Conservation (phyloP, 768 basidiomycete species). For the Exidia glandulosa region DNA sequence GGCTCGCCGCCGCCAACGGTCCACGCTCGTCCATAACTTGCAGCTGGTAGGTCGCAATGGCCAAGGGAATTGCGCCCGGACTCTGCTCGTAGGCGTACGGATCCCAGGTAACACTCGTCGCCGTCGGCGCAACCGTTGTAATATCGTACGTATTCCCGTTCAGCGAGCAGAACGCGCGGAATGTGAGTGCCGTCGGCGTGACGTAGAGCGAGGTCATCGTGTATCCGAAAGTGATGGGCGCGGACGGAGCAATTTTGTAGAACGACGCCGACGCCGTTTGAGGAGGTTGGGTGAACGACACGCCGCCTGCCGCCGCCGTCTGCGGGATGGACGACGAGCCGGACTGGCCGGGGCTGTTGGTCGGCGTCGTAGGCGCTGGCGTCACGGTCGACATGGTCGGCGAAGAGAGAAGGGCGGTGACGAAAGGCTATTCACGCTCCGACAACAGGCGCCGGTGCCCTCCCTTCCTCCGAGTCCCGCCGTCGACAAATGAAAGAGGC, state of each 20-base stretch:
- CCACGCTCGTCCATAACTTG: slow-evolving; percentile 78
- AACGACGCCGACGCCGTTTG: slow-evolving; percentile 54
- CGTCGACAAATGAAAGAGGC: too few species aligned
- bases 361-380: too few species aligned
- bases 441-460: too few species aligned
- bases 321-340: slow-evolving; percentile 3
- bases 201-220: slow-evolving; percentile 66
- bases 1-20: slow-evolving; percentile 39
- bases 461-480: too few species aligned
- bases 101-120: slow-evolving; percentile 72
- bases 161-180: slow-evolving; percentile 63
- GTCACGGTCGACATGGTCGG: too few species aligned
- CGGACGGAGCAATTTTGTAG: slow-evolving; percentile 74
- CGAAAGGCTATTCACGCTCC: too few species aligned
- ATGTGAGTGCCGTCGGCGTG: slow-evolving; percentile 66
- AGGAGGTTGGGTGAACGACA: slow-evolving; percentile 25
- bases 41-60: slow-evolving; percentile 65
- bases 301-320: slow-evolving; percentile 16
- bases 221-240: slow-evolving; percentile 84
- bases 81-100: slow-evolving; percentile 60
- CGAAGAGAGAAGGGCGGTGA: too few species aligned
- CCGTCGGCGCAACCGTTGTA: slow-evolving; percentile 64
- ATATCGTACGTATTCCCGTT: slow-evolving; percentile 89
- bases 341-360: too few species aligned
- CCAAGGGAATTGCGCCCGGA: slow-evolving; percentile 54